Base-by-base conservation (phyloP, 1,284 basidiomycete species). In the Chalciporus sp. region DNA sequence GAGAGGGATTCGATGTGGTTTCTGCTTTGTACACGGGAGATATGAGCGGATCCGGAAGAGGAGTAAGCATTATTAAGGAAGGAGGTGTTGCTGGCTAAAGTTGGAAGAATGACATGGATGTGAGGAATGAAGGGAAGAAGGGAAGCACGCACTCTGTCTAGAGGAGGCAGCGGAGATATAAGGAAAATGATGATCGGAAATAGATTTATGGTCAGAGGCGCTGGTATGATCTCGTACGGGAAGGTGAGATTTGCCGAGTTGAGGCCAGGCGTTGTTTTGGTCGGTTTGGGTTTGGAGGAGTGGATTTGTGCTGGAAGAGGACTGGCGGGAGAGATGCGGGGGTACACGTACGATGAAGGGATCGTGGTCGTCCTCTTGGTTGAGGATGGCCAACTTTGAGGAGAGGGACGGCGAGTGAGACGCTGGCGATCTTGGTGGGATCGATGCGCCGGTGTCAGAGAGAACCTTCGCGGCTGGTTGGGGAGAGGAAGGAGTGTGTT, bases 111-210 rank as follows among this genome's bases (percentile, higher is more conserved):
- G 45, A 42, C 10, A 52, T 31, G 8, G 62, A 46, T 41, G 20
- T 33, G 46, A 42, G 45, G 35, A 28, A 28, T 26, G 8, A 39
- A 9, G 7, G 17, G 19, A 40, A 8, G 57, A 58, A 63, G 49
- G 52, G 49, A 64, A 63, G 62, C 39, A 80, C 82, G 66, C 62
- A 83, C 83, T 72, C 68, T 82, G 83, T 63, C 72, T 74, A 28
- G 75, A 69, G 19, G 72, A 58, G 9, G 47, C 53, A n/a, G 56
- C 29, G 52, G 69, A 62, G 55, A 53, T 23, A 20, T 49, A 43
- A 8, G 43, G 28, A 26, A 31, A 42, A 59, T 63, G 58, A 56
- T 42, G 27, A 41, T 40, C 49, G 31, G 28, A 11, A 35, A 17
- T 53, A 41, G 27, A 42, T 37, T 53, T 45, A 33, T 41, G 51